Base-by-base conservation (phyloP, 768 basidiomycete genomes). In the Cystofilobasidium ferigula region DNA sequence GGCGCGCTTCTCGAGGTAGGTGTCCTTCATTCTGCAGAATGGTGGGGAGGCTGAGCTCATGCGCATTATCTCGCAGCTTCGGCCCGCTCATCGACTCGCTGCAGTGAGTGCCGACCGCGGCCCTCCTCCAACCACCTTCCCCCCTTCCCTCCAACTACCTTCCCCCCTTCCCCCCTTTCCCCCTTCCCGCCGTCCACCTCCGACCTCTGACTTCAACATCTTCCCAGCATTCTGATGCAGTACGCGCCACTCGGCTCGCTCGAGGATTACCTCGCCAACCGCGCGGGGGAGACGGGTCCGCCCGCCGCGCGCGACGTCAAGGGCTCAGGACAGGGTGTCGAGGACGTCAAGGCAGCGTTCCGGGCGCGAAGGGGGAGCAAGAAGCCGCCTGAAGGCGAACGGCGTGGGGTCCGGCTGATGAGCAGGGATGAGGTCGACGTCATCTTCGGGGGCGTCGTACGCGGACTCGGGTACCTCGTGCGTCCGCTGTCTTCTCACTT, bases 391-490 rank as follows among this genome's bases (percentile, higher is more conserved):
- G 24, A 13, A 47, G 32, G 60, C 3, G 65, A 67, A 34, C 54
- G 20, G 28, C 35, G 67, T 12, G 67, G 54, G 16, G 56, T 68
- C 5, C 36, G 53, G 3, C 43, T 68, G 35, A 18, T 68, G 20
- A 28, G 61, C 12, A 45, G 45, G 12, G 48, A 51, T 20, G 67
- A 68, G 67, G 34, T 68, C 5, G 56, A 62, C 22, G 48, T 32
- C 22, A 40, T 68, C 26, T 68, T 95, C 71, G 79, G 80, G 2
- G 93, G 94, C 74, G 83, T 98, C 0, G 85, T 86, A 1, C 83
- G 85, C n/a, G 93, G 93, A 0, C 77, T 98, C 57, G 83, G 83
- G 0, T 98, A 94, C 72, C 77, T 98, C 77, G 91, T 91, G 69
- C 64, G 84, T 76, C 5, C 12, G 54, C n/a, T 64, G 45, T 68